phyloP scores from a whole-genome alignment of 1,139 yeast species.

The Nakaseomyces nivariensis region DNA sequence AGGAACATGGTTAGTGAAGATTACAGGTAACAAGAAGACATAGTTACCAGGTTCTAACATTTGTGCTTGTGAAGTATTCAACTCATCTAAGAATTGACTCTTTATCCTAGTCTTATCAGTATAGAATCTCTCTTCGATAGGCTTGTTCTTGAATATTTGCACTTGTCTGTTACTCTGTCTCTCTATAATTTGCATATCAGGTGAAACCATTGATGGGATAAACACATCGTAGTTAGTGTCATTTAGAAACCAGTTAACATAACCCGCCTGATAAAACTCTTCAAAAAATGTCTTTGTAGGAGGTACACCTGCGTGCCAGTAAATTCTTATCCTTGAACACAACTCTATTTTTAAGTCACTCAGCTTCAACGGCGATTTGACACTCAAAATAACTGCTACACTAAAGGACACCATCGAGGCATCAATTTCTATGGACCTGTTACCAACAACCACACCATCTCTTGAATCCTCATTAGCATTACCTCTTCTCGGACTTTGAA shows the following conservation, averaged over 20 bases:
- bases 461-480: not conserved
- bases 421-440: slow-evolving; percentile 21
- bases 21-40: slow-evolving; percentile 62
- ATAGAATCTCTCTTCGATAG: slow-evolving; percentile 14
- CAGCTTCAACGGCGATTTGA: slow-evolving; percentile 21
- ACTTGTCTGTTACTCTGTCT: slow-evolving; percentile 14
- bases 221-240: slow-evolving; percentile 40
- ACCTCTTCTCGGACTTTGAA: not conserved
- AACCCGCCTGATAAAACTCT: slow-evolving; percentile 43
- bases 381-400: slow-evolving; percentile 24
- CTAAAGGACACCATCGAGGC: slow-evolving; percentile 41
- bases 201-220: slow-evolving; percentile 28
- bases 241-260: slow-evolving; percentile 38
- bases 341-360: slow-evolving; percentile 26
- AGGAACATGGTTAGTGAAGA: slow-evolving; percentile 62
- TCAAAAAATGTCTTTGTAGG: slow-evolving; percentile 34
- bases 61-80: slow-evolving; percentile 8
- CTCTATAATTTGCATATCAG: slow-evolving; percentile 22
- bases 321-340: slow-evolving; percentile 29
- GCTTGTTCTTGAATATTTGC: slow-evolving; percentile 12
- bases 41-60: slow-evolving; percentile 53
- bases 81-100: slow-evolving; percentile 9
- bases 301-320: slow-evolving; percentile 52
- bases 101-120: slow-evolving; percentile 15
- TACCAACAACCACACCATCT: not conserved